Conservation (phyloP, 345 rosid genomes). For the Melastoma malabathricum region DNA sequence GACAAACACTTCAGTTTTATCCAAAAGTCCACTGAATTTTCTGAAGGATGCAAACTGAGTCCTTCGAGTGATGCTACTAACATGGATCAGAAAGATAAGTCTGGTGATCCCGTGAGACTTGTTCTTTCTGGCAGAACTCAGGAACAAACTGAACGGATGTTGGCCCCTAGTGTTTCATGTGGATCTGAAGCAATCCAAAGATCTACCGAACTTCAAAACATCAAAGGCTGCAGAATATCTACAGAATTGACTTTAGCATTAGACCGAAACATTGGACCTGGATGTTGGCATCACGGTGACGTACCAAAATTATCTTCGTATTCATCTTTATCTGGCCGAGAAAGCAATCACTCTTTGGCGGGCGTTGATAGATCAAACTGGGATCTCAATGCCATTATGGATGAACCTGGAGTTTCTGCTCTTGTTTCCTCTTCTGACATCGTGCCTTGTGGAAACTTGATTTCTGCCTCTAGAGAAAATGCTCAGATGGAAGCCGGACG, state of each 20-base stretch:
- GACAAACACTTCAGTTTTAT: too few relatives aligned
- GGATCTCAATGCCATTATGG: constrained; percentile 88
- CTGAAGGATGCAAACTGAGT: too few relatives aligned
- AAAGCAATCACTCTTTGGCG: constrained; percentile 13
- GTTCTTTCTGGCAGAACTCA: too few relatives aligned
- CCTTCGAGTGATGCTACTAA: too few relatives aligned
- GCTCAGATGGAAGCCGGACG: constrained; percentile 10
- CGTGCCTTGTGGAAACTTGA: constrained; percentile 5
- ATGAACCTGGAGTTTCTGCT: constrained; percentile 53
- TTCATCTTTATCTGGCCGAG: constrained; percentile 40
- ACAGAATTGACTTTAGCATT: constrained; percentile 6
- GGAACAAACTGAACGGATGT: too few relatives aligned
- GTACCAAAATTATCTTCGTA: constrained; percentile 23
- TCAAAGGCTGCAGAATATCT: not conserved
- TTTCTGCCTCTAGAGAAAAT: constrained; percentile 1
- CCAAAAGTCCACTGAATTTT: too few relatives aligned
- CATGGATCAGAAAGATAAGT: too few relatives aligned
- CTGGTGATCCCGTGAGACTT: too few relatives aligned
- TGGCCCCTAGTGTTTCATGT: too few relatives aligned
- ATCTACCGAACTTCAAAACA: too few relatives aligned
- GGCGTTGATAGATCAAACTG: constrained; percentile 48
- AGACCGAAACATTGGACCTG: constrained; percentile 12
- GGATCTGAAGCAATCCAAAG: too few relatives aligned
- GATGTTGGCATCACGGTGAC: constrained; percentile 14
- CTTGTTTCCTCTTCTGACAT: constrained; percentile 18